These are phyloP conservation scores for Eucalyptus pumila DNA, from an alignment of 345 rosid species.

Conservation along the genomic window DNA sequence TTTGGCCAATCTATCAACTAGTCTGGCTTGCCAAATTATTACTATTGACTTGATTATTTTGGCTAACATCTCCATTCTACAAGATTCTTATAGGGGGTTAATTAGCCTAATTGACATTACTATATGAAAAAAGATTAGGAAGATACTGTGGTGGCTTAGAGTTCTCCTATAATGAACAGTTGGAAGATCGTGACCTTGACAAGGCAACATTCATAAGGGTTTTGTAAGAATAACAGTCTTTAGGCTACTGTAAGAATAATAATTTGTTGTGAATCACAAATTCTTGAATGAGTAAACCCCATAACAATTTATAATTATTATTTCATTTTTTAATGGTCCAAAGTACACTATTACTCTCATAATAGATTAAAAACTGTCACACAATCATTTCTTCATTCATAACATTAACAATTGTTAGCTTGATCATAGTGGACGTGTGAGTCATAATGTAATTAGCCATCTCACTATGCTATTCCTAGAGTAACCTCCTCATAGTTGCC, in stretches of 20 bases:
- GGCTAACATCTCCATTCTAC: not conserved
- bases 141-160: not conserved
- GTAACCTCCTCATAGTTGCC: not conserved
- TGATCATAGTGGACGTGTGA: not conserved
- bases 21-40: not conserved
- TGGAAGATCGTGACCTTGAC: not conserved
- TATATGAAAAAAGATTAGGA: not conserved
- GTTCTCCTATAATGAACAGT: not conserved
- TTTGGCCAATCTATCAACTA: not conserved
- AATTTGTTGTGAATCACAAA: no score
- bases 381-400: not conserved
- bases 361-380: no score
- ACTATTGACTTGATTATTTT: not conserved
- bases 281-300: no score
- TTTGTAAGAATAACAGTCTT: no score
- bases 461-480: not conserved
- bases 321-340: no score
- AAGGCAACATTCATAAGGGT: not conserved
- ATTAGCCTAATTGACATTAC: not conserved
- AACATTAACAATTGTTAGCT: rapidly evolving
- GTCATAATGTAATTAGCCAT: not conserved
- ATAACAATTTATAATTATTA: no score
- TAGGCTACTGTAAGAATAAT: no score
- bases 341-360: no score
- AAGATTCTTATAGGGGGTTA: not conserved